Evolutionary conservation across 2,329 filamentous ascomycete species (phyloP), one percentile per base, ranked within the genome.

Genomic region (Trichophyton mentagrophytes): DNA sequence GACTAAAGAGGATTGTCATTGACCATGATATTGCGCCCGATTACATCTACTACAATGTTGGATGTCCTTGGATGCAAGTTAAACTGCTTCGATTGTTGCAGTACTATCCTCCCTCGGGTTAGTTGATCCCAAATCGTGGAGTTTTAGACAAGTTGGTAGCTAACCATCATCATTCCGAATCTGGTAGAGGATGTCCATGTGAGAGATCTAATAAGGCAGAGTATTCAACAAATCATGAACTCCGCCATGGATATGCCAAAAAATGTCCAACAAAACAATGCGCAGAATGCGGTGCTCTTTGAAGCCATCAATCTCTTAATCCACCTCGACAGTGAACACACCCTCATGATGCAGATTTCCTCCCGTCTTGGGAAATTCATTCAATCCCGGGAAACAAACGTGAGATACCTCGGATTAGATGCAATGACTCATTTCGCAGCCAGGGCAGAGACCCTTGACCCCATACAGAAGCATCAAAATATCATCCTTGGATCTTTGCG

Each of bases 21-120:
- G 92, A 97, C 67, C 87, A 87, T 65, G 92, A 99, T 67, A 93
- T 89, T 69, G 84, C 89, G 0, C 82, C 85, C 61, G 93, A 97
- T 71, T 99, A 99, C 71, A 83, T 96, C 27, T 99, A 99, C 78
- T 99, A 99, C 80, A 96, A 96, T 70, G 93, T 99, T n/a, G 93
- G 93, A 0, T 99, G 93, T 71, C 93, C 93, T 2, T 99, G 93
- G 93, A 85, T 99, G 61, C 91, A 97, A 75, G 88, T 97, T 69
- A 99, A 99, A 77, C 81, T 99, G 17, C 76, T 99, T 66, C 85
- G 91, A 64, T 76, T 99, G 63, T 80, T 99, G 65, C 93, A 99
- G 74, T 99, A 97, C 73, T 99, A 96, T 73, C 88, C 91, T 27
- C 92, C 93, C 53, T 95, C 93, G 71, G 87, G 89, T 91, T 79